Base-by-base conservation (phyloP, 495 filamentous ascomycete species). In the Opeltia flavorubescens region DNA sequence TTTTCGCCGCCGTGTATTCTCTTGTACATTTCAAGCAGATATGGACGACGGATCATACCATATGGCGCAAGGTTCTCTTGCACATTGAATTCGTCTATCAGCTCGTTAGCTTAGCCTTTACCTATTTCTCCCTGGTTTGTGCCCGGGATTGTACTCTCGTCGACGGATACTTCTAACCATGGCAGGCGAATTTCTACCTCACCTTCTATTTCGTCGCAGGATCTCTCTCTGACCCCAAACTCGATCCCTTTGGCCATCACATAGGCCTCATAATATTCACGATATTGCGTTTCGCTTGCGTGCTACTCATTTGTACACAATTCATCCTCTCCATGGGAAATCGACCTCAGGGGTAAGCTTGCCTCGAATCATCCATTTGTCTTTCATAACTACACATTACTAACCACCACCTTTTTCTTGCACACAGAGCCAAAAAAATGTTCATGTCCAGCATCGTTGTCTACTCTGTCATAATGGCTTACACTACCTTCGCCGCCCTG, bases 301-400 rank as follows among this genome's bases (percentile, higher is more conserved):
- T 94, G 5, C 70, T 98, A 29, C 74, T 95, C 41, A 94, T 95
- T 64, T 84, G 79, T 63, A 81, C 85, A 49, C 91, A 96, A 60
- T 98, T 99, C 62, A 94, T 99, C 59, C 76, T 99, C 17, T 91
- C 84, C n/a, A 86, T 99, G 68, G 93, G 93, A 42, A 99, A 99
- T 65, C 80, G 93, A 33, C 93, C 93, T 15, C 93, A 99, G 67
- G 93, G 91, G 73, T 77, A 62, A 63, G 70, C 50, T 12, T 6
- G 18, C 17, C 23, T 31, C 12, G n/a, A 17, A 36, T 9, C 4
- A 9, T 36, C 20, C 4, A 41, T 24, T 7, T 7, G 11, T 21
- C 12, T 8, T 5, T 9, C 8, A 21, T 45, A 47, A 46, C 51
- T 50, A 54, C 36, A 27, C 27, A 50, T 20, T 7, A 38, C 30